Percentiles rank a stretch among this genome's conserved stretches.
Conservation (phyloP, 1,284 basidiomycete genomes). For the Ustilago esculenta region DNA sequence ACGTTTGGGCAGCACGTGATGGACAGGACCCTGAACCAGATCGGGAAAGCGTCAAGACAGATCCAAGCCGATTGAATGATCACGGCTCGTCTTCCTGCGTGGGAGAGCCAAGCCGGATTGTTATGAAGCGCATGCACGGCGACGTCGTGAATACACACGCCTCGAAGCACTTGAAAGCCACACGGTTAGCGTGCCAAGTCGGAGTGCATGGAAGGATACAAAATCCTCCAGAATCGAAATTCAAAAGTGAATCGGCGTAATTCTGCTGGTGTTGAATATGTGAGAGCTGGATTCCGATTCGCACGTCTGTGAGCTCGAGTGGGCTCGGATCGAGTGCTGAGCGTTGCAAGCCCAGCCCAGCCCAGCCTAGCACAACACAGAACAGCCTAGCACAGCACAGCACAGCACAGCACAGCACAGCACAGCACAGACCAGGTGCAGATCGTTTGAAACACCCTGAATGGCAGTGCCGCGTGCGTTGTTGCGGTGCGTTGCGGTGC, state of each 20-base stretch:
- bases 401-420: background rate
- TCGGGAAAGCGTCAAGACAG: too few species aligned
- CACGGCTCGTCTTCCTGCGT: too few species aligned
- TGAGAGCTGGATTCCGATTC: too few species aligned
- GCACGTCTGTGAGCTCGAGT: constrained; percentile 2
- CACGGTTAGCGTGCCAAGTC: too few species aligned
- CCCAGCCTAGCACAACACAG: too few species aligned
- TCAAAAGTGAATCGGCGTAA: background rate
- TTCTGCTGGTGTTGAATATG: too few species aligned
- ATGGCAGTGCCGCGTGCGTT: constrained; percentile 24
- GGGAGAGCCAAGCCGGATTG: background rate
- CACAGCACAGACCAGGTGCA: constrained; percentile 40
- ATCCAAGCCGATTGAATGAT: too few species aligned
- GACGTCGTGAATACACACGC: constrained; percentile 12
- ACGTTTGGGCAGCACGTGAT: background rate
- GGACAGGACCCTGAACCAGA: background rate
- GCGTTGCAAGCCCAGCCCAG: constrained; percentile 3
- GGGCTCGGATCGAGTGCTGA: constrained; percentile 5
- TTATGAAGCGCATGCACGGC: constrained; percentile 9
- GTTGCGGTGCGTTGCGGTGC: too few species aligned
- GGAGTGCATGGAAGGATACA: too few species aligned
- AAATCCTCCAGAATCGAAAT: constrained; percentile 1
- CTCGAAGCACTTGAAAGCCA: background rate
- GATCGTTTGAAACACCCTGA: too few species aligned
- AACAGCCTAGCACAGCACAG: too few species aligned